Percentiles rank a stretch among this genome's conserved stretches.
Evolutionary conservation across 805 yeast species (phyloP).

Genomic region (Saturnispora mendoncae): DNA sequence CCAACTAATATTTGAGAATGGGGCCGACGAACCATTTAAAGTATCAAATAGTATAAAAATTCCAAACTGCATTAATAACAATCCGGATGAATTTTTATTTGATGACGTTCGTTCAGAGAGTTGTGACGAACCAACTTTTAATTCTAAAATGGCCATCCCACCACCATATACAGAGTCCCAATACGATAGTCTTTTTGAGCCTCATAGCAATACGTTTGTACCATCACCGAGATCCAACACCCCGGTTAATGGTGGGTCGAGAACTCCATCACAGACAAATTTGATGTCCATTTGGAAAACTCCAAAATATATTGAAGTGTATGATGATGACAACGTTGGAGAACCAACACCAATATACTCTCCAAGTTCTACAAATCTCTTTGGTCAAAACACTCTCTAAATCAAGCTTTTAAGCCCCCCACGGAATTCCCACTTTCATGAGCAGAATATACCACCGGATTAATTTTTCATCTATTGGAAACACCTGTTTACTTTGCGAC

Average conservation of each 20-base stretch:
- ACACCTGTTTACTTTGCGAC: too few relatives aligned
- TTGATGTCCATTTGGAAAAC: constrained; percentile 5
- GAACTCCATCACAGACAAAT: neutral
- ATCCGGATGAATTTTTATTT: constrained; percentile 14
- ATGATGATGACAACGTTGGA: constrained; percentile 22
- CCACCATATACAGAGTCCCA: constrained; percentile 23
- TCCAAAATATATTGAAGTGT: constrained; percentile 23
- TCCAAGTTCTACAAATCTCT: too few relatives aligned
- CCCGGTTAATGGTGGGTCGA: constrained; percentile 1
- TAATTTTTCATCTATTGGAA: neutral
- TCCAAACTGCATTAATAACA: constrained; percentile 1
- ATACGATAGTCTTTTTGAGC: constrained; percentile 18
- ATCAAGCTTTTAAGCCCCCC: too few relatives aligned
- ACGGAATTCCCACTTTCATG: too few relatives aligned
- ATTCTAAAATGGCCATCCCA: constrained; percentile 7
- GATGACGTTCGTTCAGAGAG: neutral
- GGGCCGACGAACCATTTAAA: neutral
- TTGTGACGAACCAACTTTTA: too few relatives aligned
- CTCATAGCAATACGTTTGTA: constrained; percentile 4
- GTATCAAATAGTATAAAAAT: constrained; percentile 8
- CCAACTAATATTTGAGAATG: constrained; percentile 7
- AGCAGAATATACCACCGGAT: too few relatives aligned
- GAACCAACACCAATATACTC: constrained; percentile 25
- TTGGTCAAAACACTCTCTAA: too few relatives aligned
- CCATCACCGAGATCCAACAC: constrained; percentile 3